These are phyloP conservation scores for Exophiala sp. DNA, from an alignment of 2,329 filamentous ascomycete genomes.

Conservation along the genomic window DNA sequence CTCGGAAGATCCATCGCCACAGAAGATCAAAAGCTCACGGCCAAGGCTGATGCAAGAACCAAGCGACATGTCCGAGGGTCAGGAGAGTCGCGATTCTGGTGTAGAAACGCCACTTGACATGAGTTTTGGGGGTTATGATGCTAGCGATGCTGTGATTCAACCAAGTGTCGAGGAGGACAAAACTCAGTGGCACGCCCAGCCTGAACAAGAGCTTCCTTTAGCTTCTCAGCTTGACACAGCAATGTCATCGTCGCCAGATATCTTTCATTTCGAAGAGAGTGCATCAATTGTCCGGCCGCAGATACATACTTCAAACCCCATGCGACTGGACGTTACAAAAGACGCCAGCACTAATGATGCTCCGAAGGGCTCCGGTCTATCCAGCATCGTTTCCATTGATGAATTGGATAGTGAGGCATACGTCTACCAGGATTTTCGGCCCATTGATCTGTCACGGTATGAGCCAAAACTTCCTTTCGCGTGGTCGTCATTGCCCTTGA, in stretches of 20 bases:
- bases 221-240: constrained; percentile 13
- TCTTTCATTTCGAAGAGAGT: constrained; percentile 19
- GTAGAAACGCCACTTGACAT: constrained; percentile 13
- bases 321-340: constrained; percentile 1
- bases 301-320: constrained; percentile 23
- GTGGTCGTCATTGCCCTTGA: constrained; percentile 26
- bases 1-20: constrained; percentile 8
- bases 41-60: background rate
- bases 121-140: constrained; percentile 11
- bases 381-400: constrained; percentile 11
- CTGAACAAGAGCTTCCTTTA: background rate
- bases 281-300: constrained; percentile 12
- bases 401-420: constrained; percentile 21
- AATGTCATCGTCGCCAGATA: constrained; percentile 20
- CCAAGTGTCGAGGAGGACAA: background rate
- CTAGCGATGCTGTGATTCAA: background rate
- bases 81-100: background rate
- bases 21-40: background rate
- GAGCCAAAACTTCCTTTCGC: constrained; percentile 26
- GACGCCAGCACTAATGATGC: background rate
- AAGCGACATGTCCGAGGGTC: background rate
- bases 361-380: background rate
- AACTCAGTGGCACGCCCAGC: constrained; percentile 3
- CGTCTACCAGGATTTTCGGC: constrained; percentile 26
- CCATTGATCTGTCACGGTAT: constrained; percentile 26